Percentiles rank a stretch among this genome's conserved stretches.
Evolutionary conservation across 2,329 filamentous ascomycete genomes (phyloP).

Genomic region (Neurospora crassa): DNA sequence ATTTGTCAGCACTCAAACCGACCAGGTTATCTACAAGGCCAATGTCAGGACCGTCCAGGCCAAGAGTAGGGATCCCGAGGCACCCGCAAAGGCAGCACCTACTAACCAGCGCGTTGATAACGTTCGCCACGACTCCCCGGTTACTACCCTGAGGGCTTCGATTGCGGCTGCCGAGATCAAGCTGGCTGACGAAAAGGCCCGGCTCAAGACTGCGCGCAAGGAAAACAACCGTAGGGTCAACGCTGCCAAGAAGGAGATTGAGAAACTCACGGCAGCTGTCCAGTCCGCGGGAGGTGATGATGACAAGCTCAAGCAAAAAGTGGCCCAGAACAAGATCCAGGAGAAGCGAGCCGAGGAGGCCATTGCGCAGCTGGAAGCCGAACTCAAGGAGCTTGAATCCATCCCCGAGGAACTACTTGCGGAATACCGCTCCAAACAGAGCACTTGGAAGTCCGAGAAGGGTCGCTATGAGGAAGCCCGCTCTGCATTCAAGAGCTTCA

Average conservation of each 20-base stretch:
- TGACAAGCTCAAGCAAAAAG: constrained; percentile 66
- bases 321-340: constrained; percentile 65
- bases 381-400: constrained; percentile 56
- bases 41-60: constrained; percentile 58
- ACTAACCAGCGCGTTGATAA: constrained; percentile 47
- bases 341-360: constrained; percentile 48
- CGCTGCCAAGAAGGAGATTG: constrained; percentile 62
- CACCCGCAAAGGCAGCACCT: constrained; percentile 24
- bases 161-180: constrained; percentile 64
- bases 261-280: constrained; percentile 56
- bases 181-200: constrained; percentile 57
- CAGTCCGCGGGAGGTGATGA: constrained; percentile 63
- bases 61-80: constrained; percentile 31
- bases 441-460: constrained; percentile 44
- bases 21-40: constrained; percentile 58
- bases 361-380: constrained; percentile 33
- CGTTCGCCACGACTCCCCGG: constrained; percentile 60
- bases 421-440: constrained; percentile 45
- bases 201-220: constrained; percentile 61
- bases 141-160: constrained; percentile 66
- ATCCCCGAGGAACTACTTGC: constrained; percentile 53
- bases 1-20: constrained; percentile 59
- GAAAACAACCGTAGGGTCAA: constrained; percentile 65
- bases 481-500: constrained; percentile 46
- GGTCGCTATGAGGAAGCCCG: constrained; percentile 50